Evolutionary conservation across 2,329 filamentous ascomycete species (phyloP).

Genomic region (Epichloe amarillans): DNA sequence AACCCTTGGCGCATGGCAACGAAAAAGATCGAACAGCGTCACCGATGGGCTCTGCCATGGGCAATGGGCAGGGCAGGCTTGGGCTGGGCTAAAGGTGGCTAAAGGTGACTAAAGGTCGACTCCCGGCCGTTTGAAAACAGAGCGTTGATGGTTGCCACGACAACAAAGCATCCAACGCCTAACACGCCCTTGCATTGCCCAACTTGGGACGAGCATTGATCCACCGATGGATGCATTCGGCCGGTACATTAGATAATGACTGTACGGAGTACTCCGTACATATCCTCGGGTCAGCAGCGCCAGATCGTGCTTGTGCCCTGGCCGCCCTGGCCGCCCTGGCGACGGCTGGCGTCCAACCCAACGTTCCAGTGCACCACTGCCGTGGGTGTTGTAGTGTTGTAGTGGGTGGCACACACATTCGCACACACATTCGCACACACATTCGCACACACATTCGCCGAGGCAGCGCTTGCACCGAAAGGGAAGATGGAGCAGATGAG

Average conservation of each 20-base stretch:
- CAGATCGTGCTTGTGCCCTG: neutral
- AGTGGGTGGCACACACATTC: neutral
- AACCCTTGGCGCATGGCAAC: constrained; percentile 3
- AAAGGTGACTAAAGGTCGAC: constrained; percentile 1
- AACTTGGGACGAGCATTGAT: neutral
- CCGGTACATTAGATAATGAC: no score
- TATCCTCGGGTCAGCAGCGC: no score
- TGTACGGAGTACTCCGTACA: no score
- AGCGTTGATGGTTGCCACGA: constrained; percentile 10
- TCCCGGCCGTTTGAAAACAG: constrained; percentile 7
- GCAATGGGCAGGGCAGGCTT: neutral
- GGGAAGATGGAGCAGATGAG: neutral
- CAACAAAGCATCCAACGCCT: neutral
- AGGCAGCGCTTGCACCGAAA: neutral
- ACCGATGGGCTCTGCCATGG: neutral
- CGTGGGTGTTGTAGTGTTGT: neutral
- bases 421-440: no score
- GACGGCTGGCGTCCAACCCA: neutral
- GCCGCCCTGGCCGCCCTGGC: neutral
- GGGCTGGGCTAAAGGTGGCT: neutral
- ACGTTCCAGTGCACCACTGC: neutral
- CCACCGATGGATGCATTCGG: no score
- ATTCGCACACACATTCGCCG: neutral
- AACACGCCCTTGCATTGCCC: neutral
- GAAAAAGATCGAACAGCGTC: constrained; percentile 3